Evolutionary conservation across 108 stramenopile species (phyloP), one percentile per base, ranked within the genome.

Genomic region (Nitzschia palea): DNA sequence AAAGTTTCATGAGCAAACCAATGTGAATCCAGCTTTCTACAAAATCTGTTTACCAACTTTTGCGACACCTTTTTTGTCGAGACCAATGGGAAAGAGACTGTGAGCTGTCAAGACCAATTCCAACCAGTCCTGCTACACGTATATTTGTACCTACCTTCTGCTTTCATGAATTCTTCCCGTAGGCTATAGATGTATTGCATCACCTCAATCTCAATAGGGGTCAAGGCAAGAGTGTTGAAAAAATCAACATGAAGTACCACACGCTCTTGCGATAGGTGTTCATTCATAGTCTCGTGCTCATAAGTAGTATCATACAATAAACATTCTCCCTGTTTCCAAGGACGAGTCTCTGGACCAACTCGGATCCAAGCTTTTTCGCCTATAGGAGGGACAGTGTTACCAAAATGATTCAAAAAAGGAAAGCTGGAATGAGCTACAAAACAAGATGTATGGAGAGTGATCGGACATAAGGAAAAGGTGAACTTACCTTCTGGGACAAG

Each of bases 191-290:
- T 89, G 51, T 95, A 91, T 44, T 81, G 82, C 87, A 95, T 80
- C 8, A 84, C 82, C 58, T 87, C 76, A 45, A 95, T 90, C 65
- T 95, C 90, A 20, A 80, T 57, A 6, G 77, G 80, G 0, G 84
- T 87, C 93, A 95, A 86, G 23, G 71, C 60, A 26, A 90, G 40
- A 1, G 82, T 85, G 59, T 95, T 95, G 83, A 90, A 95, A 71
- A 94, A 94, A 61, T 94, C 93, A 1, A 94, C 87, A 69, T 94
- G 93, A 31, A 94, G 65, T 2, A 94, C 93, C 25, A 94, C 93
- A 23, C 93, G 68, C 57, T 94, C 93, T 51, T 90, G 77, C 12
- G 77, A 73, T 32, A 74, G 63, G 52, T 79, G 77, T 22, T 79
- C 82, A 79, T 94, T 94, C 44, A 78, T 77, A 1, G 93, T 94